Percentiles rank a stretch among this genome's conserved stretches.
Evolutionary conservation across 2,329 filamentous ascomycete genomes (phyloP).

Genomic region (Thielaviopsis euricoi): DNA sequence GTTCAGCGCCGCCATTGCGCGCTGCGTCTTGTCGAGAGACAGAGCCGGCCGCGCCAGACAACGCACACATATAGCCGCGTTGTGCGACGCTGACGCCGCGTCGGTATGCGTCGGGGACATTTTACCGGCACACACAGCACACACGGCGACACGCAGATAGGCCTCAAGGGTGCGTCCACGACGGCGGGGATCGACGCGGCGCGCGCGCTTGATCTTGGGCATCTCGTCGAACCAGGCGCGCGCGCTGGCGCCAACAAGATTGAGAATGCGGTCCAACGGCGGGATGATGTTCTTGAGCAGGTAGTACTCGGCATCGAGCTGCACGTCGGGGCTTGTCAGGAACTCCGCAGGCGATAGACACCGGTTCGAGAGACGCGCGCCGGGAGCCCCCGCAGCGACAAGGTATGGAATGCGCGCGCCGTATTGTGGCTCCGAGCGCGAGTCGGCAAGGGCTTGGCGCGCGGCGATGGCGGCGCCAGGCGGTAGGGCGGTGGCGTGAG

Average conservation of each 20-base stretch:
- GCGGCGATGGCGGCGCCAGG: conserved; percentile 81
- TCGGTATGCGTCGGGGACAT: background rate
- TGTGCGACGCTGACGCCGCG: background rate
- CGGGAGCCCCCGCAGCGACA: conserved; percentile 74
- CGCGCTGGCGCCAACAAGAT: conserved; percentile 84
- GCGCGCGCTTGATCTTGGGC: conserved; percentile 72
- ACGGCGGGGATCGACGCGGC: conserved; percentile 15
- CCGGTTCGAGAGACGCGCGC: conserved; percentile 70
- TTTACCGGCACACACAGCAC: conserved; percentile 49
- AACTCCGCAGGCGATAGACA: conserved; percentile 79
- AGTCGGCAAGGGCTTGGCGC: conserved; percentile 71
- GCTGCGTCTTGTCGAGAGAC: conserved; percentile 42
- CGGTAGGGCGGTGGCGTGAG: conserved; percentile 37
- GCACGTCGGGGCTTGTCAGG: conserved; percentile 56
- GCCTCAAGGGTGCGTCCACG: conserved; percentile 54
- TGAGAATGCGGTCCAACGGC: conserved; percentile 90
- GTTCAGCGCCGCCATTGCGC: conserved; percentile 40
- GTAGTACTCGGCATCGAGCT: conserved; percentile 91
- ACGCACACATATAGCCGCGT: conserved; percentile 11
- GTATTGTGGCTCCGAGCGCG: conserved; percentile 78
- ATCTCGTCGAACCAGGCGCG: conserved; percentile 89
- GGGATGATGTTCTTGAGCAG: conserved; percentile 92
- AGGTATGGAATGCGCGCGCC: conserved; percentile 93
- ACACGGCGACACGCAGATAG: conserved; percentile 74
- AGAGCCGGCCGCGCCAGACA: conserved; percentile 43